Percentiles rank a stretch among this genome's conserved stretches.
Conservation (phyloP, 768 basidiomycete species). For the Rhizopogon vulgaris region DNA sequence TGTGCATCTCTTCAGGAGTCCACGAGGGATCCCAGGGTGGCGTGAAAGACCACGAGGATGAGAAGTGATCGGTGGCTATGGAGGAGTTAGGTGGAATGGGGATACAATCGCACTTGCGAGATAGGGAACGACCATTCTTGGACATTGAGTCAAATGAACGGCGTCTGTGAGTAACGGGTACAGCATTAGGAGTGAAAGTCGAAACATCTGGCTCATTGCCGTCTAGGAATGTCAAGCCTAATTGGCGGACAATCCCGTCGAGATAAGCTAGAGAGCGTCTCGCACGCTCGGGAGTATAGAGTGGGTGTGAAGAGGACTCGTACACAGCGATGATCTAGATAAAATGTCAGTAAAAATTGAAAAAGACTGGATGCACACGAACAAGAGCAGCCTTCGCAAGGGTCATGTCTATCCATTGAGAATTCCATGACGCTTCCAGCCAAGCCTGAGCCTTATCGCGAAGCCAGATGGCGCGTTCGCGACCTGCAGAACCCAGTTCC, state of each 20-base stretch:
- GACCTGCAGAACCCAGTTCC: constrained; percentile 48
- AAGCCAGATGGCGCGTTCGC: constrained; percentile 51
- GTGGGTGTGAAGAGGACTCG: constrained; percentile 69
- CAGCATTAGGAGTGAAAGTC: constrained; percentile 41
- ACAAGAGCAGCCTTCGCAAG: constrained; percentile 74
- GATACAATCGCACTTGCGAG: constrained; percentile 43
- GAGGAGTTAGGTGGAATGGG: constrained; percentile 29
- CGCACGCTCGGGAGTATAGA: constrained; percentile 51
- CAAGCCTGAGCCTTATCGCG: constrained; percentile 50
- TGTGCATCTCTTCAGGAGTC: constrained; percentile 47
- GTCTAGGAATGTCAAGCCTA: constrained; percentile 54
- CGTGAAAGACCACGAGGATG: constrained; percentile 39
- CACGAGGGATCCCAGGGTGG: constrained; percentile 61
- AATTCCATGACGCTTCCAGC: constrained; percentile 44
- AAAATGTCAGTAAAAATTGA: constrained; percentile 8
- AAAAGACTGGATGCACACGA: constrained; percentile 12
- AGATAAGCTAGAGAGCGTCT: constrained; percentile 48
- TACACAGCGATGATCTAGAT: constrained; percentile 71
- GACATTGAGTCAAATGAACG: constrained; percentile 22
- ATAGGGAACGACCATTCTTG: constrained; percentile 23
- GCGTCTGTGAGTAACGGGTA: constrained; percentile 40
- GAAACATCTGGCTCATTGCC: constrained; percentile 46
- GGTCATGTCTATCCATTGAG: constrained; percentile 51
- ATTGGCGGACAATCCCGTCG: constrained; percentile 56
- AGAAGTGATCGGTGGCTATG: constrained; percentile 28